These are phyloP conservation scores for Aspergillus sp. DNA, from an alignment of 2,329 filamentous ascomycete genomes.

Conservation along the genomic window DNA sequence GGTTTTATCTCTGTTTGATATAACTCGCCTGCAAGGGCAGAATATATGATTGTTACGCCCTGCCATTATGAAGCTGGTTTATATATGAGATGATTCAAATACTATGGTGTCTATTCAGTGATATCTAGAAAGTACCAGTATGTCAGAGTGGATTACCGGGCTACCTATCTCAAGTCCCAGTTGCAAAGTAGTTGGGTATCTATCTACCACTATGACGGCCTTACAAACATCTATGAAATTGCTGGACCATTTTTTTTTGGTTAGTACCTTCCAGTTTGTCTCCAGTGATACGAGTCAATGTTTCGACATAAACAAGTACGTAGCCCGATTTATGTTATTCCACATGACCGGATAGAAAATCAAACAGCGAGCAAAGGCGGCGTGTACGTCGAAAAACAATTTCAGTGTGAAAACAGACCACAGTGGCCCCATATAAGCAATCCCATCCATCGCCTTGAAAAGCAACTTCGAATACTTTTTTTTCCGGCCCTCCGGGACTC, in stretches of 20 bases:
- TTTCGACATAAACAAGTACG: neutral
- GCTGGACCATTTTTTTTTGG: neutral
- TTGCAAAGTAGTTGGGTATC: neutral
- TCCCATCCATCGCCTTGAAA: neutral
- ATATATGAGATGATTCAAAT: neutral
- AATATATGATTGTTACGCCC: neutral
- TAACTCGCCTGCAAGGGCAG: neutral
- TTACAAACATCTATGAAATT: neutral
- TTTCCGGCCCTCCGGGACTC: constrained; percentile 4
- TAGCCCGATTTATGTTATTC: constrained; percentile 14
- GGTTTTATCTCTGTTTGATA: neutral
- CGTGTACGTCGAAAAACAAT: constrained; percentile 13
- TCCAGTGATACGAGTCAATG: neutral
- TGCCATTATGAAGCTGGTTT: neutral
- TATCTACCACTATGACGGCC: neutral
- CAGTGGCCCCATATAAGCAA: constrained; percentile 1
- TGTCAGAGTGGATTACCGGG: no score
- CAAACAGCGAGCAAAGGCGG: constrained; percentile 9
- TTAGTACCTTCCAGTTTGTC: neutral
- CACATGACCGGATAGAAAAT: constrained; percentile 15
- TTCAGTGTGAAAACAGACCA: constrained; percentile 9
- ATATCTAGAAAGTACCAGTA: no score
- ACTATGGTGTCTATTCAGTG: neutral
- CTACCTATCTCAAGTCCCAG: neutral
- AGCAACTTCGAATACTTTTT: constrained; percentile 23